phyloP scores from a whole-genome alignment of 306 rosid species.

The Luffa aegyptiaca region DNA sequence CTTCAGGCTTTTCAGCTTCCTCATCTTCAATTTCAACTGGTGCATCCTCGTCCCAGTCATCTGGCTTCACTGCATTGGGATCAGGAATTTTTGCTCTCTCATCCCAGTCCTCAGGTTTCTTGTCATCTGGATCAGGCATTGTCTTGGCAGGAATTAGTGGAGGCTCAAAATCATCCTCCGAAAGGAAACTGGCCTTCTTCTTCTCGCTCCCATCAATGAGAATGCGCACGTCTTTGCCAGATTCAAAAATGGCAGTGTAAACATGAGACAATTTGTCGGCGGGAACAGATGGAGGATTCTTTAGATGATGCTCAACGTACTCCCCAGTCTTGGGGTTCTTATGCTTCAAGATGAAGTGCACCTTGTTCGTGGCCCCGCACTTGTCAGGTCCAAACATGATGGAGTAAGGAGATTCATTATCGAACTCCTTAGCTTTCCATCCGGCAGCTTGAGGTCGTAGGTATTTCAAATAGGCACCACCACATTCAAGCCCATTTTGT shows the following conservation, averaged over 20 bases:
- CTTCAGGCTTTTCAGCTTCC: conserved; percentile 95
- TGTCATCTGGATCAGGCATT: conserved; percentile 90
- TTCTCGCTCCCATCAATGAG: conserved; percentile 46
- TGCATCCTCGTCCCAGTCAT: conserved; percentile 98
- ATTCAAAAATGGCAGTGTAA: conserved; percentile 68
- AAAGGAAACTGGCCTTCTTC: conserved; percentile 43
- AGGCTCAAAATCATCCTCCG: conserved; percentile 84
- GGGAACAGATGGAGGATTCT: conserved; percentile 79
- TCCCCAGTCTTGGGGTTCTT: conserved; percentile 85
- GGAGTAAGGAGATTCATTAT: conserved; percentile 72
- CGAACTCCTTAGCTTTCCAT: conserved; percentile 72
- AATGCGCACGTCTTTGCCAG: conserved; percentile 29
- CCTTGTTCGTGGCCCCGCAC: conserved; percentile 94
- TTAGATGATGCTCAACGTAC: conserved; percentile 82
- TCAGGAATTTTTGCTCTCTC: conserved; percentile 86
- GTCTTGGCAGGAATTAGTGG: conserved; percentile 74
- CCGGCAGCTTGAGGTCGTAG: conserved; percentile 85
- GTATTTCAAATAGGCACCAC: conserved; percentile 92
- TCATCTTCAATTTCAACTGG: conserved; percentile 80
- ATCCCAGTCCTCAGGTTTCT: conserved; percentile 98
- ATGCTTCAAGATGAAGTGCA: conserved; percentile 89
- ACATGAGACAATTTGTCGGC: conserved; percentile 82
- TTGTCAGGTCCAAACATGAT: conserved; percentile 98
- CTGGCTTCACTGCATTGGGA: conserved; percentile 81
- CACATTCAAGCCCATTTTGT: conserved; percentile 94